Percentiles rank a stretch among this genome's conserved stretches.
Conservation (phyloP, 2,329 filamentous ascomycete genomes). For the Fusarium mangiferae region DNA sequence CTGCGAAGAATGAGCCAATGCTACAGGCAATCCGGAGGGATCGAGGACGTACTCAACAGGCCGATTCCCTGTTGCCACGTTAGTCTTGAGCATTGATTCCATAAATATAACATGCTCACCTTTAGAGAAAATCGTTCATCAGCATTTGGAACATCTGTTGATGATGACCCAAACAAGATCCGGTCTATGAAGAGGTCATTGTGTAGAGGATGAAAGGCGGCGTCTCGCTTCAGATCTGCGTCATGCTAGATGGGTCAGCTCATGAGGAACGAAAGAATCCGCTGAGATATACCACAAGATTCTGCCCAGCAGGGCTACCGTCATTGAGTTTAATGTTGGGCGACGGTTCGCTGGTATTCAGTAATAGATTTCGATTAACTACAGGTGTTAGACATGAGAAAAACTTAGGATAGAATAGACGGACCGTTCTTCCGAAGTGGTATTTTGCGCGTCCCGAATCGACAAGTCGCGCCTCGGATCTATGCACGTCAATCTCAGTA, state of each 20-base stretch:
- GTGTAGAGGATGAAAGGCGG: not conserved
- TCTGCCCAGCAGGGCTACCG: accelerated
- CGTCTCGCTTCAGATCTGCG: not conserved
- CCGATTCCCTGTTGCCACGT: slow-evolving; percentile 28
- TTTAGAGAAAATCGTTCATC: slow-evolving; percentile 28
- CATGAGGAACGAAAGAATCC: accelerated
- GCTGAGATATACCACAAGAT: not conserved
- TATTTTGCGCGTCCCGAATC: slow-evolving; percentile 34
- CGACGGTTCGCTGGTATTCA: accelerated
- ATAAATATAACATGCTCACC: not conserved
- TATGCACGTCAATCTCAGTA: not conserved
- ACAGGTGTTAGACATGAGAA: not conserved
- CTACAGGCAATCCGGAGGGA: accelerated
- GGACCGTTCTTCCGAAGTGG: slow-evolving; percentile 33
- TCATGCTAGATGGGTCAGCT: not conserved
- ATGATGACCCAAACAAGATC: slow-evolving; percentile 1
- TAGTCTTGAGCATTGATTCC: not conserved
- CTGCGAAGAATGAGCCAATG: not conserved
- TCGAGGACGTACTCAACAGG: slow-evolving; percentile 15
- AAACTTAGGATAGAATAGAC: not conserved
- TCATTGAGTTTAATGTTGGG: not conserved
- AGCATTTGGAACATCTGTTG: not conserved
- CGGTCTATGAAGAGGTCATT: slow-evolving; percentile 30
- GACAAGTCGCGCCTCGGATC: slow-evolving; percentile 19
- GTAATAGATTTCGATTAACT: not conserved